A percentile compares a stretch with the other conserved stretches of the same genome.
Evolutionary conservation across 2,329 filamentous ascomycete genomes (phyloP).

Genomic region (Trichoderma brevicompactum): DNA sequence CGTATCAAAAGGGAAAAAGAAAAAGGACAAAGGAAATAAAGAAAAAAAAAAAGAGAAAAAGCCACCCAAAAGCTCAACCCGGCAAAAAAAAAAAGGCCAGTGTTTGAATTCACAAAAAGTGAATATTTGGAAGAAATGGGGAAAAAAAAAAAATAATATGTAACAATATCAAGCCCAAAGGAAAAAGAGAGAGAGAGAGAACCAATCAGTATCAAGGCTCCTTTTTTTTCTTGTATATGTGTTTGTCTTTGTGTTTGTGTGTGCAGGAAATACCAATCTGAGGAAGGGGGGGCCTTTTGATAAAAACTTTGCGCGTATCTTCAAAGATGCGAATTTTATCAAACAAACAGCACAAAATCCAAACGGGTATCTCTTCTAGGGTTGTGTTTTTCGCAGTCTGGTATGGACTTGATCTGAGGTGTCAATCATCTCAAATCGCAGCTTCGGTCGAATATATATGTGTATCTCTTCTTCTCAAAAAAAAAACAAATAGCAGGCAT

Average conservation of each 20-base stretch:
- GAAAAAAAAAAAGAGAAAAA: not conserved
- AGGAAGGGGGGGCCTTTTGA: constrained; percentile 30
- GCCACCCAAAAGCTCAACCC: constrained; percentile 21
- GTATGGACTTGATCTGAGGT: constrained; percentile 30
- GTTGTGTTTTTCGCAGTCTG: constrained; percentile 39
- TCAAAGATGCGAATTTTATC: constrained; percentile 11
- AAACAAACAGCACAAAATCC: constrained; percentile 41
- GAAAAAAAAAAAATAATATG: constrained; percentile 11
- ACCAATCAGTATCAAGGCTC: not conserved
- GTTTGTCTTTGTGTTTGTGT: not conserved
- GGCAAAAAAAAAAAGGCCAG: constrained; percentile 10
- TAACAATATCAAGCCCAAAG: constrained; percentile 10
- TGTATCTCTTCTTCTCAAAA: constrained; percentile 14
- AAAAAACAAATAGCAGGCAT: not conserved
- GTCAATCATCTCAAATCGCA: constrained; percentile 36
- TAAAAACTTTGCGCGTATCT: constrained; percentile 11
- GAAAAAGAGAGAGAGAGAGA: not conserved
- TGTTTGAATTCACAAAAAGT: constrained; percentile 2
- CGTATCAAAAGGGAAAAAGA: constrained; percentile 33
- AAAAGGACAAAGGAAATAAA: not conserved
- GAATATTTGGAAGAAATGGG: not conserved
- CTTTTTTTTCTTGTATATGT: not conserved
- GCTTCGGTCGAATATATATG: constrained; percentile 10
- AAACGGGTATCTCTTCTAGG: constrained; percentile 50
- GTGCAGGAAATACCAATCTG: constrained; percentile 35